These are phyloP conservation scores for Starmerella riodocensis DNA, from an alignment of 805 yeast species.

Conservation along the genomic window DNA sequence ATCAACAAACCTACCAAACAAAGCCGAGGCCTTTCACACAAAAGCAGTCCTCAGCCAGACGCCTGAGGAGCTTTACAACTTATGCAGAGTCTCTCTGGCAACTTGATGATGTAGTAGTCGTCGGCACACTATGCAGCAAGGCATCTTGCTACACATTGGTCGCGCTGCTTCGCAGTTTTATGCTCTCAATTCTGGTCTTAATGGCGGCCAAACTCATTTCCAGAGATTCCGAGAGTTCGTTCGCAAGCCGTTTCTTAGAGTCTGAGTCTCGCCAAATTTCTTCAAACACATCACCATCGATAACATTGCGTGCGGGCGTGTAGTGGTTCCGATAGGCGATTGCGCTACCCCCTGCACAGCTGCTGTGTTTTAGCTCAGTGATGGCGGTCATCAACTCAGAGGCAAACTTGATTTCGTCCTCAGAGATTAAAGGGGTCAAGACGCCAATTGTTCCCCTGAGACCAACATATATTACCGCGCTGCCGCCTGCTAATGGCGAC, in stretches of 20 bases:
- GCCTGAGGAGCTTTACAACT: no score
- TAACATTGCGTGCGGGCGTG: slow-evolving; percentile 58
- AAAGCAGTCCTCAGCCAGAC: no score
- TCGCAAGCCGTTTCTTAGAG: no score
- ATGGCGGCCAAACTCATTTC: not conserved
- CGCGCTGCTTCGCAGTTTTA: no score
- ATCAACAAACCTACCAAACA: no score
- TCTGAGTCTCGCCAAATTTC: no score
- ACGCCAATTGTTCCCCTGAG: slow-evolving; percentile 72
- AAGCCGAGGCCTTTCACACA: no score
- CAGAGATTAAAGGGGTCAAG: slow-evolving; percentile 51
- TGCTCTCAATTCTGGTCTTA: not conserved
- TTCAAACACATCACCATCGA: slow-evolving; percentile 85
- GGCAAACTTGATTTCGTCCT: slow-evolving; percentile 49
- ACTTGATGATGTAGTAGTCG: no score
- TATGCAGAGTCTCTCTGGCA: no score
- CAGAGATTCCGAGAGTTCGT: no score
- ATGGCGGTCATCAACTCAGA: slow-evolving; percentile 38
- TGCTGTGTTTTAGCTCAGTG: slow-evolving; percentile 10
- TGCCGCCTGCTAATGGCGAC: slow-evolving; percentile 46
- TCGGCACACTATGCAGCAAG: no score
- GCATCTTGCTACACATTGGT: no score
- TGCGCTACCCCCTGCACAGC: not conserved
- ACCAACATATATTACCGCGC: slow-evolving; percentile 57
- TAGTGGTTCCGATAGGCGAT: slow-evolving; percentile 35